These are phyloP conservation scores for Phytophthora meadii DNA, from an alignment of 352 stramenopile genomes.

Conservation along the genomic window DNA sequence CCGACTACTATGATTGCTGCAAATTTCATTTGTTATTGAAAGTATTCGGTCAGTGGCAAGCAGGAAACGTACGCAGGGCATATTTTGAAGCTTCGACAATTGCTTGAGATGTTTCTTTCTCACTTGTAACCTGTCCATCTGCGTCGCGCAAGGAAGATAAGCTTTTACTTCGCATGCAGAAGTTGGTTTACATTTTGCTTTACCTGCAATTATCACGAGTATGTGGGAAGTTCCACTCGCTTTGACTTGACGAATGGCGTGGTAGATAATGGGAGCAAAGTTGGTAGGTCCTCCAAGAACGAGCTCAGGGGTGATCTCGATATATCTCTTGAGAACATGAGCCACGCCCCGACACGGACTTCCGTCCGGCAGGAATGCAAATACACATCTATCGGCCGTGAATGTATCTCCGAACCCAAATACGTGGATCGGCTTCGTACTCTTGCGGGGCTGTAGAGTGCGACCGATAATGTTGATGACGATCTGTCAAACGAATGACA, in stretches of 20 bases:
- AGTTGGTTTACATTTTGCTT: not conserved
- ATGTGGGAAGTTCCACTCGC: conserved; percentile 64
- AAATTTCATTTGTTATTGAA: conserved; percentile 1
- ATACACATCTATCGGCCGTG: conserved; percentile 62
- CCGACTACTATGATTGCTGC: conserved; percentile 79
- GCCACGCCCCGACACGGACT: conserved; percentile 57
- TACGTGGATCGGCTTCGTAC: conserved; percentile 73
- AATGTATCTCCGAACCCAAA: conserved; percentile 78
- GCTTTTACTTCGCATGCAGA: not conserved
- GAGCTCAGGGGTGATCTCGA: conserved; percentile 55
- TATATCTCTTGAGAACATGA: conserved; percentile 64
- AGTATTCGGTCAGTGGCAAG: not conserved
- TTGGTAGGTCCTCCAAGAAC: conserved; percentile 70
- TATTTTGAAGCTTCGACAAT: conserved; percentile 79
- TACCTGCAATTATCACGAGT: conserved; percentile 76
- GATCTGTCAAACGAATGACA: conserved; percentile 28
- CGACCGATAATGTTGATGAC: conserved; percentile 77
- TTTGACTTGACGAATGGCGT: conserved; percentile 67
- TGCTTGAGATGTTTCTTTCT: conserved; percentile 69
- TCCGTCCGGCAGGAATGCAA: conserved; percentile 53
- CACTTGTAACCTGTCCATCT: conserved; percentile 74
- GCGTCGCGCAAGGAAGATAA: not conserved
- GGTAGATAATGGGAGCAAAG: conserved; percentile 83
- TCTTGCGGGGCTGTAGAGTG: conserved; percentile 72
- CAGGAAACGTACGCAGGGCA: conserved; percentile 60